Evolutionary conservation across 176 grass and related monocot species (phyloP), one percentile per base, ranked within the genome.

Genomic region (Rhipidocladum racemiflorum): DNA sequence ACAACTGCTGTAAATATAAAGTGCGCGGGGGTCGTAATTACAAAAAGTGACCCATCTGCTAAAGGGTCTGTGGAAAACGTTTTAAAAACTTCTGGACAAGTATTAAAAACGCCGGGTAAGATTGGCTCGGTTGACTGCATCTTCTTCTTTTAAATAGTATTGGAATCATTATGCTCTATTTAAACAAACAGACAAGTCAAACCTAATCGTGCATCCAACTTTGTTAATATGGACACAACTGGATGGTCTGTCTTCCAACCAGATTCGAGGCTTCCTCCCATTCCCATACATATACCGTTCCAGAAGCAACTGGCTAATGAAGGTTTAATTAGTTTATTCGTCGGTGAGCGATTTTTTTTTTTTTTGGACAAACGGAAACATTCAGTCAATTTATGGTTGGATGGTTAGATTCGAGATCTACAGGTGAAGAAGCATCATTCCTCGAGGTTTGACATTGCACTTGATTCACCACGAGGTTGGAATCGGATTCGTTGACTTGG

Each of bases 191-290:
- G 7, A 23, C 34, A 71, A 9, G 87, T 89, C 83, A 85, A 85
- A 76, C 82, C 64, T 76, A 81, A 76, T 79, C 70, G 62, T 81
- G 82, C 30, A 2, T 4, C 87, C 75, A 42, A 3, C 39, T 57
- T 70, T 32, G 36, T 13, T 48, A 17, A 71, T 30, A 70, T 35
- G 3, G 1, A n/a, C 21, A 18, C 29, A 5, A 20, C 14, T 15
- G 1, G 6, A 71, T 10, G 64, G 57, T 44, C 21, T 14, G 32
- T 27, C 21, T 9, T 24, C 74, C 66, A 38, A 21, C 56, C 56
- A 28, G 25, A 18, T 2, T 1, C 5, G 36, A 83, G 70, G 35
- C 72, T 55, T 62, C 55, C 0, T 48, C 13, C n/a, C 20, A 9
- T 55, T 48, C 13, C n/a, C 20, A 9, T 55, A n/a, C 21, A 10